phyloP scores from a whole-genome alignment of 495 filamentous ascomycete genomes.

The Aspergillus nidulans region DNA sequence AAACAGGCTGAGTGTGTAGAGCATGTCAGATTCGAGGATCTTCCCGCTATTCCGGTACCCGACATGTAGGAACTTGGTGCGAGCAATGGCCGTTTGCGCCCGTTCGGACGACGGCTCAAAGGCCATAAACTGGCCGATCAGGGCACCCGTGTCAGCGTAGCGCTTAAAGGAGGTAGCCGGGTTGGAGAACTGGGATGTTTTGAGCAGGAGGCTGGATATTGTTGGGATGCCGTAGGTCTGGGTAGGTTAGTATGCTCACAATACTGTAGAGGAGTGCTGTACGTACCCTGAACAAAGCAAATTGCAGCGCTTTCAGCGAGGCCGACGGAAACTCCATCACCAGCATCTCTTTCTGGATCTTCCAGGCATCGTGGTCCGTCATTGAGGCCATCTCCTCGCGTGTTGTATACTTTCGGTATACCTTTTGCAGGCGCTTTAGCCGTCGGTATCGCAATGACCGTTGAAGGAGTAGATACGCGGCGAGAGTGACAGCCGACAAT shows the following conservation, averaged over 20 bases:
- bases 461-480: constrained; percentile 20
- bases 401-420: constrained; percentile 41
- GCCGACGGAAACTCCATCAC: constrained; percentile 53
- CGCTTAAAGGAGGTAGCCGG: constrained; percentile 50
- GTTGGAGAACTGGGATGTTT: constrained; percentile 54
- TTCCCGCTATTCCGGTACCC: constrained; percentile 51
- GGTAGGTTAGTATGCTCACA: not conserved
- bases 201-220: constrained; percentile 53
- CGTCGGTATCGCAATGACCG: constrained; percentile 44
- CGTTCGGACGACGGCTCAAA: constrained; percentile 47
- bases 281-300: constrained; percentile 57
- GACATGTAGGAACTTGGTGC: constrained; percentile 63
- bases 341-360: constrained; percentile 45
- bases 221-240: constrained; percentile 65
- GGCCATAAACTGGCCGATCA: constrained; percentile 53
- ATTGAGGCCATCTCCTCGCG: constrained; percentile 49
- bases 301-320: constrained; percentile 51
- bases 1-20: constrained; percentile 63
- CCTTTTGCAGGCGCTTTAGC: constrained; percentile 35
- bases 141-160: constrained; percentile 57
- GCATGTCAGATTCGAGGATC: constrained; percentile 59
- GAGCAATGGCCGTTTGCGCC: constrained; percentile 50
- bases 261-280: not conserved
- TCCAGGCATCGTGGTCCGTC: constrained; percentile 56
- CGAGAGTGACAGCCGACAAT: not conserved